Base-by-base conservation (phyloP, 208 protist species). In the Leishmania tarentolae region DNA sequence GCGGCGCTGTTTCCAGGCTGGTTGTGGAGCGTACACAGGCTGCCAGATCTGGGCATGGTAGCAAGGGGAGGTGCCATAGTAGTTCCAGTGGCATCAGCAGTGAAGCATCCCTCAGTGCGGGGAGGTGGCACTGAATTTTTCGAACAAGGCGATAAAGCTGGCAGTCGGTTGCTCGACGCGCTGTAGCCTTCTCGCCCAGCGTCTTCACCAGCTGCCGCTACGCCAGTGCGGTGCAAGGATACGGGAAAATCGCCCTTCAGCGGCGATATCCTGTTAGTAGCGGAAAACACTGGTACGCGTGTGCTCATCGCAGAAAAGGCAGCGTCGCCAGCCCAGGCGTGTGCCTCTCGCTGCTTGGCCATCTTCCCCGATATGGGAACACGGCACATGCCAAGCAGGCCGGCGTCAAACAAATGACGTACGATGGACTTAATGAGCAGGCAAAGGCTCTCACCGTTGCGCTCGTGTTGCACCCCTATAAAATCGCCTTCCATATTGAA, bases 401-500 rank as follows among this genome's bases (percentile, higher is more conserved):
- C 88, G 1, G 90, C 87, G 40, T 89, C 75, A 79, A 97, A 97
- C 4, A 97, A 80, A 74, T 95, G 88, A 0, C 81, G 84, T 44
- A 96, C 93, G 82, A 97, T 95, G 28, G 89, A 92, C 40, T 74
- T 81, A 28, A 86, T 92, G 72, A 91, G 82, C 46, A 97, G 80
- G 77, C 88, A 91, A 52, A 94, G 87, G 65, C 90, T 85, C 75
- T 93, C 85, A 40, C 84, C 86, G 77, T 83, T 50, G 40, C 53
- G 59, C 70, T 93, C 89, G 81, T 97, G 94, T 75, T 97, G 94
- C 57, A 97, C 56, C 11, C 93, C 94, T 44, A 97, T 86, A 88
- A 97, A 96, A 81, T 95, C 88, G n/a, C 94, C 94, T 11, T 88
- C 80, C 59, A 80, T 84, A 77, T 93, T 88, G 84, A 97, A 97